phyloP scores from a whole-genome alignment of 345 rosid species.

The Raphanus sativus region DNA sequence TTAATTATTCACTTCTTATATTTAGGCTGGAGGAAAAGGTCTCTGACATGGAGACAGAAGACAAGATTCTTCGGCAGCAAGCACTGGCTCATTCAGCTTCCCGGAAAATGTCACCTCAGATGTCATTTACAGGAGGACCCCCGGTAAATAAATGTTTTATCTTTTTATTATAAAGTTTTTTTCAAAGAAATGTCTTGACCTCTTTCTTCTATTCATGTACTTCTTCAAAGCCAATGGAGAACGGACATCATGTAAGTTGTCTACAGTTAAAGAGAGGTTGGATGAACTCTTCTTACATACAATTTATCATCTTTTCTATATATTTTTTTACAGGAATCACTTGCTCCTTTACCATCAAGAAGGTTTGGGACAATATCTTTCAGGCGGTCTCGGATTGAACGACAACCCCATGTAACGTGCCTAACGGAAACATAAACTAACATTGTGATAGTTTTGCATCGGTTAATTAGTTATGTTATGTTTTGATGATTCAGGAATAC shows the following conservation, averaged over 20 bases:
- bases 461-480: conserved; percentile 29
- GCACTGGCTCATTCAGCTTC: conserved; percentile 50
- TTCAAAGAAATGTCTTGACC: conserved; percentile 22
- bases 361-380: conserved; percentile 51
- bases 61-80: conserved; percentile 71
- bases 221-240: conserved; percentile 61
- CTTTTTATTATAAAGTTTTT: background rate
- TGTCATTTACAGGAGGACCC: conserved; percentile 46
- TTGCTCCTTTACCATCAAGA: conserved; percentile 49
- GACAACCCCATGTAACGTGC: conserved; percentile 62
- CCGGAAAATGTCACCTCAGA: conserved; percentile 57
- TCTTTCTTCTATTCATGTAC: conserved; percentile 18
- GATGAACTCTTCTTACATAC: conserved; percentile 18
- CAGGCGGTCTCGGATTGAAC: conserved; percentile 61
- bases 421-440: background rate
- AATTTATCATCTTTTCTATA: background rate
- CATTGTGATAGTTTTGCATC: conserved; percentile 1
- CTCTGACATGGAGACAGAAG: conserved; percentile 81
- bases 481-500: conserved; percentile 56
- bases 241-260: conserved; percentile 66
- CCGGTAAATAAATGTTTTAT: conserved; percentile 43
- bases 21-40: conserved; percentile 82
- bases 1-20: conserved; percentile 15
- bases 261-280: conserved; percentile 18
- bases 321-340: conserved; percentile 51